Evolutionary conservation across 176 grass and related monocot genomes (phyloP).

Genomic region (Phyllostachys edulis): DNA sequence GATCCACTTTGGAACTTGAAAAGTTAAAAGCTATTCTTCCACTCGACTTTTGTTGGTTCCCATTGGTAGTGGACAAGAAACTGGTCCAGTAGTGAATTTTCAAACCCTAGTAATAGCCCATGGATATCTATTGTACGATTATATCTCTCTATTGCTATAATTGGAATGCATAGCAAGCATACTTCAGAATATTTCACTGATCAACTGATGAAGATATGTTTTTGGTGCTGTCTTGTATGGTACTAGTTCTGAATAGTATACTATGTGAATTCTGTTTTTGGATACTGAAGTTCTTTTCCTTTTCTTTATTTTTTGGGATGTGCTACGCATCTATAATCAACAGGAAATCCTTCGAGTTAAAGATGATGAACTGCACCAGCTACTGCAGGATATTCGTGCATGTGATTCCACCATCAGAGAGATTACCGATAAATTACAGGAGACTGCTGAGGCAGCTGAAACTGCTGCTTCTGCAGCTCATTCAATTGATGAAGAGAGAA

Average conservation of each 20-base stretch:
- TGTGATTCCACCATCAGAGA: conserved; percentile 77
- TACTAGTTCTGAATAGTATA: not conserved
- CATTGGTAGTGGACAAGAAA: not conserved
- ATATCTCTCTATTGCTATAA: not conserved
- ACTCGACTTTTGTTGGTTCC: not conserved
- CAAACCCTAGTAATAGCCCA: not conserved
- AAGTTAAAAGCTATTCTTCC: not conserved
- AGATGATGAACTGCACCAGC: conserved; percentile 85
- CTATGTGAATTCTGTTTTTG: not conserved
- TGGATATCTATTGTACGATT: not conserved
- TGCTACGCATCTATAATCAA: conserved; percentile 26
- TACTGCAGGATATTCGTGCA: conserved; percentile 75
- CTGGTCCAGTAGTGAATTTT: not conserved
- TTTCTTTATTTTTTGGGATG: not conserved
- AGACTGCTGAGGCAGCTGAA: conserved; percentile 85
- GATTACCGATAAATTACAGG: conserved; percentile 81
- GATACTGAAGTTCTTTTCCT: conserved; percentile 35
- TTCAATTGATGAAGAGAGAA: conserved; percentile 90
- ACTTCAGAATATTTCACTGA: not conserved
- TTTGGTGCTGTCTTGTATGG: not conserved
- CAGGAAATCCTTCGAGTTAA: conserved; percentile 91
- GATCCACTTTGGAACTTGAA: conserved; percentile 10
- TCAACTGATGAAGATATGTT: not conserved
- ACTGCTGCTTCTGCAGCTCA: conserved; percentile 77
- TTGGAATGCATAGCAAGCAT: not conserved